Percentiles rank a stretch among this genome's conserved stretches.
Conservation (phyloP, 2,329 filamentous ascomycete species). For the Metarhizium brunneum region DNA sequence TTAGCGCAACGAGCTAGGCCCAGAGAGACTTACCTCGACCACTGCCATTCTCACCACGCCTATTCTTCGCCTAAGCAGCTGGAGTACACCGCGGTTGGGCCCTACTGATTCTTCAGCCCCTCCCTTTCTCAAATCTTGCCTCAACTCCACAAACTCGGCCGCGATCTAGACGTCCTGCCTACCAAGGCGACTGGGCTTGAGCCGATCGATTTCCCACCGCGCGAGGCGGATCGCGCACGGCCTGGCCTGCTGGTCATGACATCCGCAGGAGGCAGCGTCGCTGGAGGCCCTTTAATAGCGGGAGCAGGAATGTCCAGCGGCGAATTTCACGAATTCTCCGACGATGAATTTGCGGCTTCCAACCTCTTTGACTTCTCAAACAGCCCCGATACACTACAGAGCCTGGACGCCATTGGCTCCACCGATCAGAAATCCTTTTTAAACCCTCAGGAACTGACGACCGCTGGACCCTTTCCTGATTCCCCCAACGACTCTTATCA, state of each 20-base stretch:
- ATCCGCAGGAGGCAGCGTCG: slow-evolving; percentile 20
- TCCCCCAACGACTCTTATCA: slow-evolving; percentile 33
- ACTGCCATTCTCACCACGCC: neutral
- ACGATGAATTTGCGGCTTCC: slow-evolving; percentile 24
- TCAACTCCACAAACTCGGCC: neutral
- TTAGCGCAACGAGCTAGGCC: neutral
- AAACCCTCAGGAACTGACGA: slow-evolving; percentile 23
- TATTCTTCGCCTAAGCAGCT: neutral
- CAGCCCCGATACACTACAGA: slow-evolving; percentile 28
- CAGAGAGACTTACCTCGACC: neutral
- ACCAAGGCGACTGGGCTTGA: neutral
- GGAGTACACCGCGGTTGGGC: neutral
- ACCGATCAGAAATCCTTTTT: slow-evolving; percentile 22
- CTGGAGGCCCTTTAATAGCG: slow-evolving; percentile 29
- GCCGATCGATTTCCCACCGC: neutral
- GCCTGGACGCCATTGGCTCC: slow-evolving; percentile 20
- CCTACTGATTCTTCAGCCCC: neutral
- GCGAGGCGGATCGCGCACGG: slow-evolving; percentile 11
- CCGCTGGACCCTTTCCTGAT: slow-evolving; percentile 29
- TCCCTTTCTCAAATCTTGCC: neutral
- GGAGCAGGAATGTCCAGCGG: slow-evolving; percentile 26
- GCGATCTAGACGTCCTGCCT: neutral
- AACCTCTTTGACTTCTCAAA: slow-evolving; percentile 27
- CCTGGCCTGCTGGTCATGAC: slow-evolving; percentile 24
- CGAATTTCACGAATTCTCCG: slow-evolving; percentile 28